phyloP scores from a whole-genome alignment of 164 flowering plant species.

The Vitis amurensis region DNA sequence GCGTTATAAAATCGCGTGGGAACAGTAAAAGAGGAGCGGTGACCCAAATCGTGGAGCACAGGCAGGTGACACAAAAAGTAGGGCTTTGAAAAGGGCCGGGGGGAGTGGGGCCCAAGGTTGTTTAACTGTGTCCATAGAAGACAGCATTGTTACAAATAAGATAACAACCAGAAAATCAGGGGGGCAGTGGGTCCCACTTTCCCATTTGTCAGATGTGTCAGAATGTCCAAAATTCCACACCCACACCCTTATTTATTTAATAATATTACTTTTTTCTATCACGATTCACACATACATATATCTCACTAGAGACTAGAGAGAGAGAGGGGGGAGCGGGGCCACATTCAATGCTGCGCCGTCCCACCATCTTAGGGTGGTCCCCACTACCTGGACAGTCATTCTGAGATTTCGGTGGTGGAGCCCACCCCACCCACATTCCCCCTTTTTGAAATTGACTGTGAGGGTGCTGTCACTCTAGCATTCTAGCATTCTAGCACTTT shows the following conservation, averaged over 20 bases:
- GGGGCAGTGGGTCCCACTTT: background rate
- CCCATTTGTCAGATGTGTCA: conserved; percentile 7
- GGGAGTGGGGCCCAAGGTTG: background rate
- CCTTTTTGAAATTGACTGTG: background rate
- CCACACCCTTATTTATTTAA: too few relatives aligned
- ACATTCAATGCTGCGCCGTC: background rate
- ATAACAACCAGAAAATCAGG: conserved; percentile 2
- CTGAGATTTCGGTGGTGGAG: background rate
- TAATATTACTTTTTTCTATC: too few relatives aligned
- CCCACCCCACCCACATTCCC: background rate
- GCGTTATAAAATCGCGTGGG: too few relatives aligned
- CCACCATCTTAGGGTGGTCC: conserved; percentile 1
- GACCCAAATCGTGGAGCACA: too few relatives aligned
- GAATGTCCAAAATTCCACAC: conserved; percentile 4
- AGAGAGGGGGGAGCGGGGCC: background rate
- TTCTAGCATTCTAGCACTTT: too few relatives aligned
- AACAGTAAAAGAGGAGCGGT: too few relatives aligned
- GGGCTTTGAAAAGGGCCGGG: too few relatives aligned
- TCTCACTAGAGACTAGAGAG: too few relatives aligned
- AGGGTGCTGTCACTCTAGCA: too few relatives aligned
- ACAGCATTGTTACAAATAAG: background rate
- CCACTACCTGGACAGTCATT: background rate
- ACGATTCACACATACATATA: too few relatives aligned
- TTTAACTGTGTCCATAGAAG: conserved; percentile 2
- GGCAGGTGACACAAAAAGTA: too few relatives aligned